Conservation (phyloP, 2,329 filamentous ascomycete genomes). For the Ceratocystis papillata region DNA sequence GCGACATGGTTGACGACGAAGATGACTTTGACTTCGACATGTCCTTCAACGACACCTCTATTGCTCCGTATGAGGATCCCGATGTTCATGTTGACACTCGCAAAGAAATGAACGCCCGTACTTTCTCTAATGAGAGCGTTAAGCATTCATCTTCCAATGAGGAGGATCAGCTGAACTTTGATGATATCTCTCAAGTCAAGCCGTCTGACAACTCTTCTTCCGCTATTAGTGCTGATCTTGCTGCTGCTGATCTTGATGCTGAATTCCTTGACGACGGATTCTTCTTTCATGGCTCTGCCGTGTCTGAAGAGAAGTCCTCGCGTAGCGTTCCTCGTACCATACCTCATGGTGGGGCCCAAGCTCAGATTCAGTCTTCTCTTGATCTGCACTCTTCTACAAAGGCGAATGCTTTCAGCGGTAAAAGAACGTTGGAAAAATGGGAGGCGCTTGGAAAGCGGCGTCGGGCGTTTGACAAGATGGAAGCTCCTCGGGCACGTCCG, state of each 20-base stretch:
- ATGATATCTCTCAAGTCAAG: conserved; percentile 30
- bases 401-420: conserved; percentile 5
- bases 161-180: conserved; percentile 24
- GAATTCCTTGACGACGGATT: conserved; percentile 59
- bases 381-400: neutral
- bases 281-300: conserved; percentile 53
- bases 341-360: conserved; percentile 31
- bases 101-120: conserved; percentile 60
- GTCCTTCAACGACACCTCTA: conserved; percentile 16
- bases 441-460: conserved; percentile 74
- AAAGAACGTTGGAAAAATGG: conserved; percentile 68
- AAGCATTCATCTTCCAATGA: conserved; percentile 25
- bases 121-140: conserved; percentile 68
- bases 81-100: conserved; percentile 38
- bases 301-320: neutral
- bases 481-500: neutral
- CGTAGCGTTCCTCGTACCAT: conserved; percentile 5
- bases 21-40: conserved; percentile 49
- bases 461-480: conserved; percentile 41
- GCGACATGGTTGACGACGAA: conserved; percentile 86
- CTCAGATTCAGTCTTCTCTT: neutral
- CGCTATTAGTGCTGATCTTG: conserved; percentile 27
- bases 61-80: conserved; percentile 19
- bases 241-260: conserved; percentile 46
- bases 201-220: conserved; percentile 14